phyloP scores from a whole-genome alignment of 306 rosid genomes.

The Citrullus amarus region DNA sequence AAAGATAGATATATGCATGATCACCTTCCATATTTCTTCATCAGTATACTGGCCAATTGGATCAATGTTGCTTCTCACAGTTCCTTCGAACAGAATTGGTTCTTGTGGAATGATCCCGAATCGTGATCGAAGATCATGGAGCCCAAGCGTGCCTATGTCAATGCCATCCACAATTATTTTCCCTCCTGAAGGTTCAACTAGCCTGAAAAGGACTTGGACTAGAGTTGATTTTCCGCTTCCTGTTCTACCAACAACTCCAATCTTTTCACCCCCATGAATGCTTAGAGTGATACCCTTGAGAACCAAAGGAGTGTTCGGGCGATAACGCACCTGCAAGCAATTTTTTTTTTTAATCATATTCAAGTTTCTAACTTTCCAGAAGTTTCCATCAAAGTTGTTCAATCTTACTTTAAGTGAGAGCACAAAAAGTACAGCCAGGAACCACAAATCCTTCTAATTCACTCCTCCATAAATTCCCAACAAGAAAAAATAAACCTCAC shows the following conservation, averaged over 20 bases:
- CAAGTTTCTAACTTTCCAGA: not conserved
- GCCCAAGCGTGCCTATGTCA: slow-evolving; percentile 60
- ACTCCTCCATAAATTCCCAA: not conserved
- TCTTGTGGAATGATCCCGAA: slow-evolving; percentile 97
- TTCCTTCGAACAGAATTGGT: slow-evolving; percentile 96
- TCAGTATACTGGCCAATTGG: slow-evolving; percentile 61
- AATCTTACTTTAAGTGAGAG: not conserved
- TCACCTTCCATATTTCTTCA: slow-evolving; percentile 93
- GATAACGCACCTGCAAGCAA: slow-evolving; percentile 66
- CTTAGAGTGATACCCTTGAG: slow-evolving; percentile 73
- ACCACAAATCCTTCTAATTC: not conserved
- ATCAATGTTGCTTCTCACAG: slow-evolving; percentile 79
- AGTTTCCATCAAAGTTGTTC: not conserved
- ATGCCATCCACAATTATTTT: slow-evolving; percentile 69
- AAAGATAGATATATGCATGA: not conserved
- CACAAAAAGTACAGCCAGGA: not conserved
- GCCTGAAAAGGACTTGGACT: slow-evolving; percentile 86
- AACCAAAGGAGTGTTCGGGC: slow-evolving; percentile 83
- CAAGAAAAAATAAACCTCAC: not conserved
- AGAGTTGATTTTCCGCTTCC: slow-evolving; percentile 94
- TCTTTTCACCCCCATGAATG: slow-evolving; percentile 80
- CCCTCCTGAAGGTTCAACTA: slow-evolving; percentile 90
- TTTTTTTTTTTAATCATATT: not conserved
- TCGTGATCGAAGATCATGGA: slow-evolving; percentile 87
- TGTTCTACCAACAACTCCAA: slow-evolving; percentile 90